A percentile compares a stretch with the other conserved stretches of the same genome.
These are phyloP conservation scores for Breviolum minutum DNA, from an alignment of 73 alveolate genomes.

Conservation along the genomic window DNA sequence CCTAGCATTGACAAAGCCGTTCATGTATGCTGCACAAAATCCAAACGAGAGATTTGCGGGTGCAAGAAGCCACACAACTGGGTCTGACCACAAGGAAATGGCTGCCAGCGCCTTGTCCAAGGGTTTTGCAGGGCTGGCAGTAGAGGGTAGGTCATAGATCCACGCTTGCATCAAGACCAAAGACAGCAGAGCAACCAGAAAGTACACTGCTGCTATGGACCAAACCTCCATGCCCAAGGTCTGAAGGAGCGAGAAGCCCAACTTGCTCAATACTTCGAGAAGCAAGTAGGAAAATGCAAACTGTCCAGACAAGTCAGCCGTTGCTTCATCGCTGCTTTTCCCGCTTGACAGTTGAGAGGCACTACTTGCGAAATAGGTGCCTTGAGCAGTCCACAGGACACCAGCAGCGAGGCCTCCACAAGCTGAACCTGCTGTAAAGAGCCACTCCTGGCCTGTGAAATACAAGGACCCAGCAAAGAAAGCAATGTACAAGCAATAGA, in stretches of 20 bases:
- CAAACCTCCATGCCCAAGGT: slow-evolving; percentile 35
- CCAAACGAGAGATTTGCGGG: slow-evolving; percentile 80
- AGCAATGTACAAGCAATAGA: slow-evolving; percentile 68
- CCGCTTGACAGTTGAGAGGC: slow-evolving; percentile 22
- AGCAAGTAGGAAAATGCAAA: slow-evolving; percentile 65
- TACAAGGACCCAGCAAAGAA: slow-evolving; percentile 56
- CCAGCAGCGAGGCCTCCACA: slow-evolving; percentile 93
- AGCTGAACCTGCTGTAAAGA: slow-evolving; percentile 74
- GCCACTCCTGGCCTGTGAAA: background rate
- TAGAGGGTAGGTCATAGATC: slow-evolving; percentile 59
- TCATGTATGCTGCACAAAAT: slow-evolving; percentile 90
- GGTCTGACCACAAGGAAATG: slow-evolving; percentile 72
- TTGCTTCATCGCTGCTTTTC: slow-evolving; percentile 57
- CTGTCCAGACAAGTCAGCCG: slow-evolving; percentile 73
- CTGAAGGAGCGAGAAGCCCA: slow-evolving; percentile 58
- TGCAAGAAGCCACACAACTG: slow-evolving; percentile 83
- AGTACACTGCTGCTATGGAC: slow-evolving; percentile 44
- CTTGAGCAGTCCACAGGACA: slow-evolving; percentile 88
- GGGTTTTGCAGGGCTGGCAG: background rate
- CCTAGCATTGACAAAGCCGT: slow-evolving; percentile 72
- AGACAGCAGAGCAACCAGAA: slow-evolving; percentile 9
- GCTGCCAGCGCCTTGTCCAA: slow-evolving; percentile 61
- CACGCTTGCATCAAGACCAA: slow-evolving; percentile 30
- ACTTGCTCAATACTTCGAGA: slow-evolving; percentile 71
- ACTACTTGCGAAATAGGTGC: slow-evolving; percentile 49